These are phyloP conservation scores for Vitis rotundifolia DNA, from an alignment of 164 flowering plant genomes.

Conservation along the genomic window DNA sequence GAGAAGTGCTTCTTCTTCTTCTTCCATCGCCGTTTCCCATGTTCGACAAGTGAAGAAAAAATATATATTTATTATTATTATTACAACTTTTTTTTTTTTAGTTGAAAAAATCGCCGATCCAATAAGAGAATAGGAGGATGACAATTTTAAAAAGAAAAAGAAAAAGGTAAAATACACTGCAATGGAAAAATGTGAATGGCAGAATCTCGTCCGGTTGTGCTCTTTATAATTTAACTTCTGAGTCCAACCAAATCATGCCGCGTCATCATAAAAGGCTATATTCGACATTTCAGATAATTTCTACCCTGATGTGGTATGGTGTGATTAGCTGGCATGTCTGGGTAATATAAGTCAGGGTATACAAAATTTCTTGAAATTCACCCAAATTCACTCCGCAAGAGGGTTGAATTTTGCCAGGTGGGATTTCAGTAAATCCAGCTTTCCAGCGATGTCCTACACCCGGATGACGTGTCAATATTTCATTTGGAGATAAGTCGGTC, in stretches of 20 bases:
- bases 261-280: too few relatives aligned
- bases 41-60: slow-evolving; percentile 3
- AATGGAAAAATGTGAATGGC: neutral
- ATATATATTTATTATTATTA: neutral
- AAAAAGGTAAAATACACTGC: neutral
- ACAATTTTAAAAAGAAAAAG: neutral
- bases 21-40: slow-evolving; percentile 31
- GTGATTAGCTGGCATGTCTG: neutral
- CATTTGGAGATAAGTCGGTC: neutral
- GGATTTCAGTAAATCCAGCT: neutral
- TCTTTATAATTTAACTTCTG: too few relatives aligned
- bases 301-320: neutral
- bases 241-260: too few relatives aligned
- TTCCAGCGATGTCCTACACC: neutral
- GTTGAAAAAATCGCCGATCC: slow-evolving; percentile 20
- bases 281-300: too few relatives aligned
- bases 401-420: slow-evolving; percentile 22
- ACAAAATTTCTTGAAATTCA: slow-evolving; percentile 34
- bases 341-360: neutral
- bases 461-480: neutral
- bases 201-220: neutral
- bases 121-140: neutral
- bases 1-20: slow-evolving; percentile 17
- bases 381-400: slow-evolving; percentile 41
- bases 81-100: neutral